A percentile compares a stretch with the other conserved stretches of the same genome.
phyloP scores from a whole-genome alignment of 2,329 filamentous ascomycete species.

The Zopfia rhizophila region DNA sequence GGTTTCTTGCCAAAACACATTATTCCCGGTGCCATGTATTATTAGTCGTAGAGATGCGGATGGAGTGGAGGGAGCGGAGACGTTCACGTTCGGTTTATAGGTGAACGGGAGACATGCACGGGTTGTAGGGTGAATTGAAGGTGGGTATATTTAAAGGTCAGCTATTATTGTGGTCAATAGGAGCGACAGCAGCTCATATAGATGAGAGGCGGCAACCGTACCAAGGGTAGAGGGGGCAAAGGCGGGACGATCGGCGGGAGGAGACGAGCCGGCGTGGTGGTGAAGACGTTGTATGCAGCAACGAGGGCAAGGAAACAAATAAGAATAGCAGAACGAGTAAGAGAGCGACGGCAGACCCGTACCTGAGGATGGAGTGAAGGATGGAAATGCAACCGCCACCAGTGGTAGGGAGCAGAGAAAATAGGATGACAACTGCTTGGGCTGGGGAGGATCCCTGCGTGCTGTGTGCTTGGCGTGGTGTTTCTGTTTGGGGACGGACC shows the following conservation, averaged over 20 bases:
- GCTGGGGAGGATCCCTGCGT: constrained; percentile 5
- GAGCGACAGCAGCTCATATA: constrained; percentile 2
- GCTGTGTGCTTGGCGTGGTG: constrained; percentile 3
- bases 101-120: constrained; percentile 18
- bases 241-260: constrained; percentile 19
- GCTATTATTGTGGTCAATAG: constrained; percentile 15
- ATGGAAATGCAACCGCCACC: no score
- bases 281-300: constrained; percentile 2
- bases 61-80: neutral
- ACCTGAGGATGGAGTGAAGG: neutral
- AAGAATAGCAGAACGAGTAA: neutral
- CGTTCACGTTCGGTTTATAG: constrained; percentile 13
- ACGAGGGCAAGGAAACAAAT: neutral
- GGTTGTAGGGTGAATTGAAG: neutral
- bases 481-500: constrained; percentile 11
- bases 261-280: constrained; percentile 15
- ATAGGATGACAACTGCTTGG: neutral
- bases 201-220: constrained; percentile 11
- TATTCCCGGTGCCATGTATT: constrained; percentile 52
- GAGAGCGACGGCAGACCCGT: neutral
- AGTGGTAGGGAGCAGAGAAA: constrained; percentile 2
- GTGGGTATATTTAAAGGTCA: constrained; percentile 25
- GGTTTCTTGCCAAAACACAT: constrained; percentile 65
- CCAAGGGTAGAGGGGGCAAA: constrained; percentile 17
- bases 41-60: neutral